Evolutionary conservation across 805 yeast genomes (phyloP), one percentile per base, ranked within the genome.

Genomic region (Maudiozyma serrabonitensis): DNA sequence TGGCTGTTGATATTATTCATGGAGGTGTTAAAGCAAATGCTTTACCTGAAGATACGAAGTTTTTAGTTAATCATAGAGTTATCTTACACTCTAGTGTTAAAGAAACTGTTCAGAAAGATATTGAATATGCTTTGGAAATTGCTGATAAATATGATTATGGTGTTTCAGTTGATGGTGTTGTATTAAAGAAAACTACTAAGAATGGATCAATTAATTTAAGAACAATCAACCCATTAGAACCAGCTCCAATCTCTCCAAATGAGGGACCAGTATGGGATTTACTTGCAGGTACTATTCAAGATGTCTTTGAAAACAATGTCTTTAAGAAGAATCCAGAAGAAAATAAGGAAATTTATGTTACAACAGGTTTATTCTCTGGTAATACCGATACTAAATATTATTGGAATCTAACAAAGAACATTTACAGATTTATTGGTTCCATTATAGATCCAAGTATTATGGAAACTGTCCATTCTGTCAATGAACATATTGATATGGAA

Each of bases 11-110:
- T 58, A 73, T 82, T 23, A 71, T 87, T 51, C 60, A 67, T 12
- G 93, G 93, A 28, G 95, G 95, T 42, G 75, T 80, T 50, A 86
- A 86, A 66, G 73, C 82, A 25, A 86, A 86, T 59, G 89, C 93
- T 1, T 68, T 86, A 44, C 95, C 95, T 2, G 91, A 85, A 60
- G 64, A 71, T 25, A 78, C 78, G 3, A 63, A 67, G 31, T 69
- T 80, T 41, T 60, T 73, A 35, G 71, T 82, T 42, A 84, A 87
- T 65, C 84, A 83, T 58, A 73, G 95, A 59, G 72, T 85, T 49
- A 75, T 79, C 18, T 67, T 80, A 43, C 87, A 80, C 53, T 73
- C 81, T 15, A 66, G 74, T 21, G 70, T 75, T 1, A 64, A 69
- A 5, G 73, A 69, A 18, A 75, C 74, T 4, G 56, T 68, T 16